Conservation (phyloP, 2,329 filamentous ascomycete species). For the Keithomyces neogunnii region DNA sequence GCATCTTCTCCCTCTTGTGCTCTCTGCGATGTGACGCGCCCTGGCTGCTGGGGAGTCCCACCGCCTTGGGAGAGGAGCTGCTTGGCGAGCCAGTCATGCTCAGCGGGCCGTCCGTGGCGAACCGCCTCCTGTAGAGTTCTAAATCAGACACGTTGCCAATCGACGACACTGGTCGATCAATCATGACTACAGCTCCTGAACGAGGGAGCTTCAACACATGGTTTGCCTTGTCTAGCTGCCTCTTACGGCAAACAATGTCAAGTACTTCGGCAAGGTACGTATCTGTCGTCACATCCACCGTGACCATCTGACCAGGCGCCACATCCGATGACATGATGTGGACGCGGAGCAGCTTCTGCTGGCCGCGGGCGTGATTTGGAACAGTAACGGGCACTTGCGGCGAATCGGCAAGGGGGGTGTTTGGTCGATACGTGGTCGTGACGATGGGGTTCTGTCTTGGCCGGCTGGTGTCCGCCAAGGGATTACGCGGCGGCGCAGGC, state of each 20-base stretch:
- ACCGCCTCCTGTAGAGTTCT: conserved; percentile 66
- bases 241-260: conserved; percentile 67
- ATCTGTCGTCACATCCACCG: conserved; percentile 69
- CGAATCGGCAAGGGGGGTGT: conserved; percentile 46
- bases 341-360: conserved; percentile 62
- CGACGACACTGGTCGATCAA: conserved; percentile 71
- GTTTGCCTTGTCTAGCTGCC: conserved; percentile 69
- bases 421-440: conserved; percentile 49
- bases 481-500: conserved; percentile 21
- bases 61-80: conserved; percentile 60
- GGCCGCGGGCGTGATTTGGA: conserved; percentile 44
- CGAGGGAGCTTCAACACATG: conserved; percentile 72
- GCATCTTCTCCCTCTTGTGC: conserved; percentile 41
- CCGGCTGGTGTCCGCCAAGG: conserved; percentile 20
- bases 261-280: conserved; percentile 78
- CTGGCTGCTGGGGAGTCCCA: conserved; percentile 38
- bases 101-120: conserved; percentile 64
- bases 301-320: conserved; percentile 64
- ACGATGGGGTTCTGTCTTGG: conserved; percentile 50
- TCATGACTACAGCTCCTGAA: conserved; percentile 64
- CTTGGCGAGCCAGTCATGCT: conserved; percentile 62
- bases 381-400: conserved; percentile 39
- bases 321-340: conserved; percentile 63
- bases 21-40: conserved; percentile 33
- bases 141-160: conserved; percentile 68